These are phyloP conservation scores for Piper betle DNA, from an alignment of 164 flowering plant species.

Conservation along the genomic window DNA sequence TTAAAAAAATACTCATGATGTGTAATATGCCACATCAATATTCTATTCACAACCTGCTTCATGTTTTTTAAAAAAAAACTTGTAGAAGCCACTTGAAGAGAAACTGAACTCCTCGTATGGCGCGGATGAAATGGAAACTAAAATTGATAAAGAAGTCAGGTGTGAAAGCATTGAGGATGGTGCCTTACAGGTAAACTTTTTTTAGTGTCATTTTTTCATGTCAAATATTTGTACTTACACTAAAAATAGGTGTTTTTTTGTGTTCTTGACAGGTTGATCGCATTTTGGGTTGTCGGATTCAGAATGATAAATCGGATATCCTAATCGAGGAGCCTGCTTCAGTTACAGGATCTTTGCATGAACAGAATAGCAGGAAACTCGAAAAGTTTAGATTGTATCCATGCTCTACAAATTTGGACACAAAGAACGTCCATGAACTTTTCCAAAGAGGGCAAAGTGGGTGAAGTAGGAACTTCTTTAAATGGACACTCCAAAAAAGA, in stretches of 20 bases:
- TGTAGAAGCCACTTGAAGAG: slow-evolving; percentile 30
- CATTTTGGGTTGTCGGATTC: slow-evolving; percentile 78
- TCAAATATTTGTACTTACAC: neutral
- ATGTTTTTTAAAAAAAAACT: neutral
- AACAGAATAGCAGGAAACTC: slow-evolving; percentile 15
- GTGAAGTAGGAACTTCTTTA: neutral
- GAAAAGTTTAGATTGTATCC: slow-evolving; percentile 6
- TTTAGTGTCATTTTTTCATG: neutral
- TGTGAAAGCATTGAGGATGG: slow-evolving; percentile 16
- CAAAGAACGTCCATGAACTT: neutral
- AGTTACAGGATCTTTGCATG: slow-evolving; percentile 18
- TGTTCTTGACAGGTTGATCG: slow-evolving; percentile 63
- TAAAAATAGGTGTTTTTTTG: neutral
- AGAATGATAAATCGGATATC: slow-evolving; percentile 13
- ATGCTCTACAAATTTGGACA: neutral
- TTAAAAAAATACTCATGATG: no score
- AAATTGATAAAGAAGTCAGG: slow-evolving; percentile 11
- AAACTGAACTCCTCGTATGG: slow-evolving; percentile 10
- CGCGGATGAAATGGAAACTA: slow-evolving; percentile 15
- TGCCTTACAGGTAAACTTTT: slow-evolving; percentile 42
- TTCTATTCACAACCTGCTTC: no score
- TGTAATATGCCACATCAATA: no score
- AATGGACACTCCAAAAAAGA: neutral
- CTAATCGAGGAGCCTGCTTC: slow-evolving; percentile 2
- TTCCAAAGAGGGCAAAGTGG: neutral